These are phyloP conservation scores for Lupinus albus DNA, from an alignment of 306 rosid genomes.

Conservation along the genomic window DNA sequence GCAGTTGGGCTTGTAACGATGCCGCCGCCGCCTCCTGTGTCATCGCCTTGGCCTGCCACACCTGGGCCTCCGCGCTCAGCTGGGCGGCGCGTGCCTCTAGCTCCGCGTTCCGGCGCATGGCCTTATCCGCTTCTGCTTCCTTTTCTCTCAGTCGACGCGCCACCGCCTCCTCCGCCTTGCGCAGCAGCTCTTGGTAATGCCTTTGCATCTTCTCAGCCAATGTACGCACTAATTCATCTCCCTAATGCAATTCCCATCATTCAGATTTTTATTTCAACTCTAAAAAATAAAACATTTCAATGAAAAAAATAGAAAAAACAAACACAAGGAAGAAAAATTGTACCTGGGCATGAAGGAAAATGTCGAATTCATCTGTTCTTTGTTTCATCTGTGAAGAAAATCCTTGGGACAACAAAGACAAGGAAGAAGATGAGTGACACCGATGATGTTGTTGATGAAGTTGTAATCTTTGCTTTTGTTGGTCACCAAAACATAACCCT, in stretches of 20 bases:
- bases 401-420: constrained; percentile 54
- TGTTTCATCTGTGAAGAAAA: constrained; percentile 70
- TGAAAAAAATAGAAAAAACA: not conserved
- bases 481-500: constrained; percentile 67
- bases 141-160: constrained; percentile 62
- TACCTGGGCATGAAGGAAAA: constrained; percentile 81
- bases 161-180: constrained; percentile 69
- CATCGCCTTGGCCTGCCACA: constrained; percentile 82
- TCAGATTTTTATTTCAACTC: not conserved
- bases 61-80: constrained; percentile 70
- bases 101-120: constrained; percentile 73
- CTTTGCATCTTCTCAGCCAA: constrained; percentile 75
- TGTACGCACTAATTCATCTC: constrained; percentile 67
- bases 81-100: constrained; percentile 85
- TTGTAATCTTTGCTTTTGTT: constrained; percentile 44
- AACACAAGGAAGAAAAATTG: not conserved
- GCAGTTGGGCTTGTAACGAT: constrained; percentile 71
- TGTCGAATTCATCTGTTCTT: constrained; percentile 71
- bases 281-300: not conserved
- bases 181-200: constrained; percentile 63
- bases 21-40: constrained; percentile 77
- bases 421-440: constrained; percentile 52
- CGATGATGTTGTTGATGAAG: constrained; percentile 46
- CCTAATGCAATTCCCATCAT: constrained; percentile 48
- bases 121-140: constrained; percentile 69